phyloP scores from a whole-genome alignment of 768 basidiomycete species.

The Gloeopeniophorella convolvens region DNA sequence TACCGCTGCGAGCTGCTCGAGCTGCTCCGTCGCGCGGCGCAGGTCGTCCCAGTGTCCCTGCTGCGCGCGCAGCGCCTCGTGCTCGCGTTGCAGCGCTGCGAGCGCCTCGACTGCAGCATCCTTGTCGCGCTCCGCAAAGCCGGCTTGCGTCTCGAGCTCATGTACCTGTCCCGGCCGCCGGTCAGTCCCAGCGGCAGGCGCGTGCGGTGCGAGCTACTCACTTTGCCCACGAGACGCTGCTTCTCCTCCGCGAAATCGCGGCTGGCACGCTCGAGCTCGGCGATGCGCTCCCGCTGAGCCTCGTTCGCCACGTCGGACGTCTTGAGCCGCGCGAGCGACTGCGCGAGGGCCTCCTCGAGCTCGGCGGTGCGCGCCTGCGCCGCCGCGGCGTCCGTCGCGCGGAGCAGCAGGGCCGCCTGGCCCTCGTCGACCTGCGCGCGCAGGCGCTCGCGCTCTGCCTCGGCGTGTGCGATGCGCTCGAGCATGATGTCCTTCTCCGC shows the following conservation, averaged over 20 bases:
- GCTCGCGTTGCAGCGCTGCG: slow-evolving; percentile 48
- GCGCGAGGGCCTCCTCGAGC: slow-evolving; percentile 66
- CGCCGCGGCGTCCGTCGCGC: slow-evolving; percentile 39
- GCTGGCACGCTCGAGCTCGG: slow-evolving; percentile 55
- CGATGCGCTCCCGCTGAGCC: slow-evolving; percentile 51
- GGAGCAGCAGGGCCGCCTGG: slow-evolving; percentile 38
- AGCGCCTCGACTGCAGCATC: slow-evolving; percentile 49
- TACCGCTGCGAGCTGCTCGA: slow-evolving; percentile 49
- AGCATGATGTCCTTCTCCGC: slow-evolving; percentile 73
- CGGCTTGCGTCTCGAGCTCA: slow-evolving; percentile 51
- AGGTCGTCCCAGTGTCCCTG: slow-evolving; percentile 78
- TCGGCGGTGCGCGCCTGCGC: slow-evolving; percentile 49
- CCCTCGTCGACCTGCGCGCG: slow-evolving; percentile 49
- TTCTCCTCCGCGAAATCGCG: slow-evolving; percentile 52
- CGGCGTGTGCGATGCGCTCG: slow-evolving; percentile 54
- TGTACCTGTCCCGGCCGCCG: slow-evolving; percentile 41
- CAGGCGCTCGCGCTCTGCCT: slow-evolving; percentile 60
- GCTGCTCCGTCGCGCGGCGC: slow-evolving; percentile 62
- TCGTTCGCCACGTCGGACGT: slow-evolving; percentile 64
- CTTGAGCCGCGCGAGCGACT: slow-evolving; percentile 66
- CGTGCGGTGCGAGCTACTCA: no score
- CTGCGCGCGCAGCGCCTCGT: slow-evolving; percentile 52
- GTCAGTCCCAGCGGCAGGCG: slow-evolving; percentile 12
- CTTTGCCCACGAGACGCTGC: slow-evolving; percentile 52
- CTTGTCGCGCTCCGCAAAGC: slow-evolving; percentile 55